A percentile compares a stretch with the other conserved stretches of the same genome.
Evolutionary conservation across 176 grass and related monocot species (phyloP).

Genomic region (Hsuehochloa calcarea): DNA sequence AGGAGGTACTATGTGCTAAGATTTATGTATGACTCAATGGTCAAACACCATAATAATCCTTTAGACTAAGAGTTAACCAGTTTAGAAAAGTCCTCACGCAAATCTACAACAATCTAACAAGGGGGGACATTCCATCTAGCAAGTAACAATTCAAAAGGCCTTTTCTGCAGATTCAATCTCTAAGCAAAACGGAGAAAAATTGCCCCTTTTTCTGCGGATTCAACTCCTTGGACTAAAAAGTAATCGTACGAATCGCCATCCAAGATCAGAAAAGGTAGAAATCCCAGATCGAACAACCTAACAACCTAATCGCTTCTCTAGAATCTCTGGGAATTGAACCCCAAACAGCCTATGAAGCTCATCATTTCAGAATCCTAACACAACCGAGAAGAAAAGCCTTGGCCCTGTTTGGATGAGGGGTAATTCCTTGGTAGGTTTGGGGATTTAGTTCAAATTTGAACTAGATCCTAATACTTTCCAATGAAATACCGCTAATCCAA

Average conservation of each 20-base stretch:
- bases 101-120: not conserved
- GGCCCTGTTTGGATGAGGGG: no score
- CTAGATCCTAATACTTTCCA: no score
- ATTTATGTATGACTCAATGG: not conserved
- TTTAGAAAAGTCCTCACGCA: not conserved
- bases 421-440: no score
- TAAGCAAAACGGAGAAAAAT: not conserved
- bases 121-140: not conserved
- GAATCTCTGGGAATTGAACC: not conserved
- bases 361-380: not conserved
- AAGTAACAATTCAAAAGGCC: conserved; percentile 8
- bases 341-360: not conserved
- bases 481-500: no score
- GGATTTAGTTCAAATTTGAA: no score
- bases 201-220: not conserved
- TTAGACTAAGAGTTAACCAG: not conserved
- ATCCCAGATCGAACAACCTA: not conserved
- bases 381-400: not conserved
- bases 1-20: not conserved
- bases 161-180: no score
- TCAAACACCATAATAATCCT: not conserved
- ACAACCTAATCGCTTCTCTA: not conserved
- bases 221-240: conserved; percentile 10
- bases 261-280: not conserved
- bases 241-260: not conserved